phyloP scores from a whole-genome alignment of 2,329 filamentous ascomycete genomes.

The Arthrobotrys conoides region DNA sequence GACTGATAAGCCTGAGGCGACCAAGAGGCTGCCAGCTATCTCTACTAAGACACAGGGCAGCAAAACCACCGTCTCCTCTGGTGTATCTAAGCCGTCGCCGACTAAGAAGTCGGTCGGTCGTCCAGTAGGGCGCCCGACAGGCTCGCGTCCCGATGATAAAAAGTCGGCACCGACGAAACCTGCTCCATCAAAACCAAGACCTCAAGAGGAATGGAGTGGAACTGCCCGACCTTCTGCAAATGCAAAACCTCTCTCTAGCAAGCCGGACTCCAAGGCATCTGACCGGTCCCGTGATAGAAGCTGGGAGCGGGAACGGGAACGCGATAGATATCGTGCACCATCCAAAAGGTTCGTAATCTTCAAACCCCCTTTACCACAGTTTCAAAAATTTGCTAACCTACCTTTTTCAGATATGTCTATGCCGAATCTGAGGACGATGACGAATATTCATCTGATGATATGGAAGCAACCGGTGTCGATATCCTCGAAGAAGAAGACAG shows the following conservation, averaged over 20 bases:
- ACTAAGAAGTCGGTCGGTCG: conserved; percentile 27
- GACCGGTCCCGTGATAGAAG: too few relatives aligned
- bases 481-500: conserved; percentile 64
- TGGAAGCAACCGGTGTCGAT: conserved; percentile 64
- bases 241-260: conserved; percentile 34
- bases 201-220: conserved; percentile 48
- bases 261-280: conserved; percentile 8
- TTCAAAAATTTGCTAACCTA: conserved; percentile 17
- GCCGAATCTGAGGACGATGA: conserved; percentile 61
- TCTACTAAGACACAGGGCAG: neutral
- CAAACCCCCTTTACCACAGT: neutral
- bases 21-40: conserved; percentile 35
- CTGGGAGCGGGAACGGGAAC: conserved; percentile 19
- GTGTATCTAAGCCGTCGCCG: conserved; percentile 28
- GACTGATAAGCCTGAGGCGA: conserved; percentile 41
- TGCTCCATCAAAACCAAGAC: conserved; percentile 14
- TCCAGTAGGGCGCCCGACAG: conserved; percentile 5
- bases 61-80: conserved; percentile 19
- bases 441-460: conserved; percentile 63
- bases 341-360: conserved; percentile 34
- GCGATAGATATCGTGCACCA: conserved; percentile 21
- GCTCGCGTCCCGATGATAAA: conserved; percentile 12
- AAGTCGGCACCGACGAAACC: conserved; percentile 43
- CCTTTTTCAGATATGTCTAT: conserved; percentile 62
- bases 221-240: conserved; percentile 50